Evolutionary conservation across 2,329 filamentous ascomycete genomes (phyloP).

Genomic region (Neophaeococcomyces aloes): DNA sequence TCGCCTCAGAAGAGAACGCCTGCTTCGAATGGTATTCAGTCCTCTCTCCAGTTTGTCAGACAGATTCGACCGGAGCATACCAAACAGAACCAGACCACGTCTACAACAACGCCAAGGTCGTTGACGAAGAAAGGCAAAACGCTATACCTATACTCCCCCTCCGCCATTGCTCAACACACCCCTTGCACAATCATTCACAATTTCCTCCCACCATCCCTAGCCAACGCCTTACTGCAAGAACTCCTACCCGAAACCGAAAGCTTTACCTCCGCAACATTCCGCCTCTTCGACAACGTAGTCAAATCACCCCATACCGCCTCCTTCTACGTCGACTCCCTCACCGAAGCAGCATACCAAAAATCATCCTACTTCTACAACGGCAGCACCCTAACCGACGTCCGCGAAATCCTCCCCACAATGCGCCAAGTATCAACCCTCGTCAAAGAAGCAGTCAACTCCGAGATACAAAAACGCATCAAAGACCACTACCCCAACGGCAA

Average conservation of each 20-base stretch:
- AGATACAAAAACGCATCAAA: slow-evolving; percentile 61
- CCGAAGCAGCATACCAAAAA: slow-evolving; percentile 59
- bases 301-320: slow-evolving; percentile 72
- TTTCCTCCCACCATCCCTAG: slow-evolving; percentile 63
- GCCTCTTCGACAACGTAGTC: slow-evolving; percentile 80
- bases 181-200: slow-evolving; percentile 90
- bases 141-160: slow-evolving; percentile 69
- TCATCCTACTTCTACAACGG: slow-evolving; percentile 83
- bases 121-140: slow-evolving; percentile 70
- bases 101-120: slow-evolving; percentile 21
- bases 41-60: slow-evolving; percentile 22
- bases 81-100: slow-evolving; percentile 21
- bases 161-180: slow-evolving; percentile 70
- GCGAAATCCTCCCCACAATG: slow-evolving; percentile 65
- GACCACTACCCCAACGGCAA: slow-evolving; percentile 56
- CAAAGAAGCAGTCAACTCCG: slow-evolving; percentile 62
- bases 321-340: slow-evolving; percentile 68
- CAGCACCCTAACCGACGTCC: slow-evolving; percentile 60
- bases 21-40: slow-evolving; percentile 28
- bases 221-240: slow-evolving; percentile 64
- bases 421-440: slow-evolving; percentile 58
- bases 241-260: slow-evolving; percentile 61
- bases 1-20: slow-evolving; percentile 33
- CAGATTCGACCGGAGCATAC: slow-evolving; percentile 26
- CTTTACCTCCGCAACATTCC: slow-evolving; percentile 64